Base-by-base conservation (phyloP, 1,284 basidiomycete species). In the Porogramme epimiltina region DNA sequence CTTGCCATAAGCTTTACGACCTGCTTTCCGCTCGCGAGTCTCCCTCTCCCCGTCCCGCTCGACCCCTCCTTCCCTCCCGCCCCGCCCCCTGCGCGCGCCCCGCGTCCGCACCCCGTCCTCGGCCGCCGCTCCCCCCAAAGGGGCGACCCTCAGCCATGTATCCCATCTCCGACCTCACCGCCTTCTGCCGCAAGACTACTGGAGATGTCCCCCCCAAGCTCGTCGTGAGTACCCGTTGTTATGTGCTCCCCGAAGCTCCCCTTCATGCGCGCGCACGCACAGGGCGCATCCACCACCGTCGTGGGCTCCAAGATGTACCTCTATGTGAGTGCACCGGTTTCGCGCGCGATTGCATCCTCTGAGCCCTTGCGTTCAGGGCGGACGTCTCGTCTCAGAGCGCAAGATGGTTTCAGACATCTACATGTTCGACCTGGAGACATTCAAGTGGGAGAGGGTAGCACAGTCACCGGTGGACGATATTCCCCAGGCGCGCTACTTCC, bases 321-420 rank as follows among this genome's bases (percentile, higher is more conserved):
- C 45, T 94, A 93, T 65, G 89, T 91, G 66, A 69, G 88, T 71
- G 3, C 34, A 6, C n/a, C 16, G 34, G 8, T n/a, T 6, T 37
- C 28, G 28, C 28, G 6, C 28, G 28, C 28, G 28, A 6, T 31
- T 13, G 28, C 28, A 9, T n/a, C 9, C 16, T 37, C n/a, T 37
- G 9, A 37, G 33, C 56, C 63, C 41, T 16, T 40, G 22, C 54
- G 36, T 25, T 24, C 56, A 93, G 84, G 94, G 94, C 39, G 94
- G 94, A 24, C 82, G 94, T 44, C 75, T 93, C 46, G 93, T 95
- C 49, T 82, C 89, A 4, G 89, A 91, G 56, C 85, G 93, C 26
- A 81, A 87, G 56, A 92, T 96, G 86, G 87, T 93, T 40, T 82
- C 88, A 24, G 91, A 95, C 70, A 82, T 96, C 65, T 95, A 93